A percentile compares a stretch with the other conserved stretches of the same genome.
phyloP scores from a whole-genome alignment of 208 protist species.

The Leishmania major region DNA sequence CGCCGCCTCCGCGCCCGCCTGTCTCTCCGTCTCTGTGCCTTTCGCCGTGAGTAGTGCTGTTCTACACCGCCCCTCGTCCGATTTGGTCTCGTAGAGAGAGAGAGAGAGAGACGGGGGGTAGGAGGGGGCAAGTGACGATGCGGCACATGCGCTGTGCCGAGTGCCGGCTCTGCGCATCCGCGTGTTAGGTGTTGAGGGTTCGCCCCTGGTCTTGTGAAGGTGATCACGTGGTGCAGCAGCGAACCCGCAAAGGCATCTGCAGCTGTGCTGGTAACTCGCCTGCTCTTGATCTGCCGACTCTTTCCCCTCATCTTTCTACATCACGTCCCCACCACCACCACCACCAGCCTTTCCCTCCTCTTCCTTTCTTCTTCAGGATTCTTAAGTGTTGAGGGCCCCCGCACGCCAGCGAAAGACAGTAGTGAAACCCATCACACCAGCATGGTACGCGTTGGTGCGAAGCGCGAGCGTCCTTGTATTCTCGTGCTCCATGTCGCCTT shows the following conservation, averaged over 20 bases:
- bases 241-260: background rate
- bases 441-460: slow-evolving; percentile 33
- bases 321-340: background rate
- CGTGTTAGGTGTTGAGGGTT: background rate
- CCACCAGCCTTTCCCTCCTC: background rate
- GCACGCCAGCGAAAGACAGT: background rate
- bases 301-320: background rate
- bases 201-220: background rate
- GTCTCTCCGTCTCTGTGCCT: background rate
- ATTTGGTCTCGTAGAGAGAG: background rate
- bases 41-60: background rate
- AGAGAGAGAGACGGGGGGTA: background rate
- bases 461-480: slow-evolving; percentile 31
- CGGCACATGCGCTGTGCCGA: background rate
- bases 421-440: background rate
- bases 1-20: background rate
- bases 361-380: background rate
- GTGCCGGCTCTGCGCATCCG: background rate
- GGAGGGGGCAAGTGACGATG: background rate
- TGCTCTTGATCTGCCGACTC: background rate
- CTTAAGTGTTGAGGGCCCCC: background rate
- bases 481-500: slow-evolving; percentile 25
- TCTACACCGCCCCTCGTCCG: background rate
- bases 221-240: background rate
- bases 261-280: background rate